Percentiles rank a stretch among this genome's conserved stretches.
These are phyloP conservation scores for Lavandula angustifolia DNA, from an alignment of 257 asterid species.

Conservation along the genomic window DNA sequence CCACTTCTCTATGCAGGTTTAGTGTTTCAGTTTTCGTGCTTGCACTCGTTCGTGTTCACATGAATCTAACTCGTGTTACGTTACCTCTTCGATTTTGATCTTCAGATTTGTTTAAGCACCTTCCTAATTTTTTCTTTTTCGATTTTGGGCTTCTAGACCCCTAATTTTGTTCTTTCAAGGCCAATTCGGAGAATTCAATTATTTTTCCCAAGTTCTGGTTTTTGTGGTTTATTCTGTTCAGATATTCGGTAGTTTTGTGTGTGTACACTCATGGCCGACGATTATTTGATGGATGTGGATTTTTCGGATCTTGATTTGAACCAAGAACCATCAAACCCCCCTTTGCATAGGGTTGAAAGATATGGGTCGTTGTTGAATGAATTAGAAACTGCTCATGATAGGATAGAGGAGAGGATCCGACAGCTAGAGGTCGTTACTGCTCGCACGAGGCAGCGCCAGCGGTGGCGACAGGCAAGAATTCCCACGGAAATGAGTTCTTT, in stretches of 20 bases:
- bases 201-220: slow-evolving; percentile 24
- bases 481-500: slow-evolving; percentile 34
- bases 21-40: slow-evolving; percentile 14
- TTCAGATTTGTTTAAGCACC: slow-evolving; percentile 15
- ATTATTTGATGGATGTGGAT: slow-evolving; percentile 51
- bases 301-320: slow-evolving; percentile 77
- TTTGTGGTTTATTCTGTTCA: slow-evolving; percentile 19
- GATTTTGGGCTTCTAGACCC: slow-evolving; percentile 27
- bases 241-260: slow-evolving; percentile 18
- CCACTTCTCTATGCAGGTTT: slow-evolving; percentile 32
- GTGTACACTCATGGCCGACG: slow-evolving; percentile 48
- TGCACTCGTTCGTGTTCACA: slow-evolving; percentile 7
- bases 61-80: slow-evolving; percentile 18
- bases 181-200: slow-evolving; percentile 19
- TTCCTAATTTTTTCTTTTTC: background rate
- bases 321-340: slow-evolving; percentile 58
- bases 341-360: slow-evolving; percentile 46
- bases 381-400: slow-evolving; percentile 56
- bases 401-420: slow-evolving; percentile 75
- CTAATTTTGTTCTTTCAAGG: slow-evolving; percentile 28
- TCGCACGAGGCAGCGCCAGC: slow-evolving; percentile 71
- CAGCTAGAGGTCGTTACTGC: slow-evolving; percentile 80
- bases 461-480: slow-evolving; percentile 55
- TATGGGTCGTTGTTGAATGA: slow-evolving; percentile 56
- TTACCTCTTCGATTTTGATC: slow-evolving; percentile 22